Evolutionary conservation across 1,284 basidiomycete genomes (phyloP), one percentile per base, ranked within the genome.

Genomic region (Grifola frondosa): DNA sequence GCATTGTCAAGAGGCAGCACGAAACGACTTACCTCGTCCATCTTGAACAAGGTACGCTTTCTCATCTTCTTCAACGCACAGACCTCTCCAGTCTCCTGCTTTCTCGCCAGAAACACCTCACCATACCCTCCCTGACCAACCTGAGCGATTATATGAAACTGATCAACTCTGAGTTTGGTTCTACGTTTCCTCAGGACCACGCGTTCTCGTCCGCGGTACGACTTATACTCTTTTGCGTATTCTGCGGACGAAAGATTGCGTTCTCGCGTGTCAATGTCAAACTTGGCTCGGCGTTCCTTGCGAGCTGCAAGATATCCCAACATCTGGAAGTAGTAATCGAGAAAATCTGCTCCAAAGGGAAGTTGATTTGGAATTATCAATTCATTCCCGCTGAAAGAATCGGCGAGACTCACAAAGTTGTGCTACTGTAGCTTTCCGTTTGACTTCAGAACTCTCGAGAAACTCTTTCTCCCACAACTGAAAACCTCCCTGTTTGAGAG

Each of bases 91-190:
- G 93, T 89, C 54, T 97, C 93, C 53, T 88, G 80, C 64, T 96
- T 96, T 34, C 94, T 74, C 4, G 95, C 94, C 30, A 97, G 74
- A 63, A 88, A 97, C 22, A 97, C 94, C 53, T 97, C 94, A 8
- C 95, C 95, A 67, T 97, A 97, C 2, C 94, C 94, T 16, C 94
- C 95, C 69, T 97, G 95, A 2, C 95, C 94, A 37, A 97, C 91
- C 62, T 97, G 95, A 1, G 92, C 91, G 54, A 97, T 94, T 64
- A 97, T 96, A 59, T 95, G 87, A 60, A 96, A 97, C 61, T 94
- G 87, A 46, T 97, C 88, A 28, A 97, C 80, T 49, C 82, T 78
- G 40, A 96, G 74, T 66, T 96, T 95, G 15, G 90, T 84, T 31
- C 92, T 78, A 16, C 94, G 80, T 54, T 90, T 86, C 40, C 94